Evolutionary conservation across 495 filamentous ascomycete genomes (phyloP).

Genomic region (Penicillium canescens): DNA sequence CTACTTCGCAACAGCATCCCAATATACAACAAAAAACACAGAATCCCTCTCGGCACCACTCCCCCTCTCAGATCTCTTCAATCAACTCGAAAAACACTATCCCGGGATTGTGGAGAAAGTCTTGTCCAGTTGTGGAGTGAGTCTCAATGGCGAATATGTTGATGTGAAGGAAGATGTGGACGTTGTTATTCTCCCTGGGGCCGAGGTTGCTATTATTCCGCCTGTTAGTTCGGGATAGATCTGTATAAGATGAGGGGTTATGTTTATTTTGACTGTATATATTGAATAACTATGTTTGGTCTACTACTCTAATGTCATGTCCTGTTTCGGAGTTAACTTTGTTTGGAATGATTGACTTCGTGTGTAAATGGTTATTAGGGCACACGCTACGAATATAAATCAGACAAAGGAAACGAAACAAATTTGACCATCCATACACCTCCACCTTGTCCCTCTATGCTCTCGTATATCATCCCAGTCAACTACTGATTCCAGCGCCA

Average conservation of each 20-base stretch:
- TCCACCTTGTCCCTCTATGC: no score
- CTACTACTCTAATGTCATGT: no score
- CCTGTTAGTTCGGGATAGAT: slow-evolving; percentile 73
- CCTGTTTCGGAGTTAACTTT: slow-evolving; percentile 2
- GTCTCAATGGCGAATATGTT: slow-evolving; percentile 85
- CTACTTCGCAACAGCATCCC: slow-evolving; percentile 82
- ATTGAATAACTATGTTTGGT: no score
- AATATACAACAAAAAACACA: slow-evolving; percentile 68
- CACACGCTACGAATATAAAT: neutral
- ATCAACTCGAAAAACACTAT: slow-evolving; percentile 73
- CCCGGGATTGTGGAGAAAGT: slow-evolving; percentile 75
- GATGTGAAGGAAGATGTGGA: slow-evolving; percentile 53
- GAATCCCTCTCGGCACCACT: slow-evolving; percentile 77
- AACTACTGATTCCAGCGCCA: no score
- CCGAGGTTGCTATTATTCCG: slow-evolving; percentile 94
- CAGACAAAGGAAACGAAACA: neutral
- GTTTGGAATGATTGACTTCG: neutral
- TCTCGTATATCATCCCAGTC: no score
- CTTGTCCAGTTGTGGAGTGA: slow-evolving; percentile 75
- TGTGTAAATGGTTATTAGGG: slow-evolving; percentile 1
- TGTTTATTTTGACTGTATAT: neutral
- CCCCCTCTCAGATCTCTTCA: slow-evolving; percentile 63
- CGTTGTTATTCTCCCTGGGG: slow-evolving; percentile 67
- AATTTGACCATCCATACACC: no score
- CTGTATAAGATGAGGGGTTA: neutral